Percentiles rank a stretch among this genome's conserved stretches.
Conservation (phyloP, 1,139 yeast genomes). For the Yamadazyma taylorii region DNA sequence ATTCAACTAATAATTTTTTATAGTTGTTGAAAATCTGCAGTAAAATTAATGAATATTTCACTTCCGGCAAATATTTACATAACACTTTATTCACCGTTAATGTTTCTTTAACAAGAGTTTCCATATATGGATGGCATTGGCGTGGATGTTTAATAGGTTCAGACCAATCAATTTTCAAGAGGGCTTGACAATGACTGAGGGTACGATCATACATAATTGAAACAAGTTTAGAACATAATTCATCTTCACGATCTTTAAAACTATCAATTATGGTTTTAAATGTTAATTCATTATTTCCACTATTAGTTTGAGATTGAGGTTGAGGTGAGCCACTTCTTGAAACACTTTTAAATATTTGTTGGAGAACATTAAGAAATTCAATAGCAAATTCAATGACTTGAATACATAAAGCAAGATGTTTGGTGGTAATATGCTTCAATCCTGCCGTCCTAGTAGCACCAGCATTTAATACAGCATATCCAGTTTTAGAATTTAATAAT, state of each 20-base stretch:
- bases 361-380: slow-evolving; percentile 22
- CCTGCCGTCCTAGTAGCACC: slow-evolving; percentile 80
- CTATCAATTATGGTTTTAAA: slow-evolving; percentile 30
- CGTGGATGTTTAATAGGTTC: slow-evolving; percentile 39
- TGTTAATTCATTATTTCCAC: slow-evolving; percentile 35
- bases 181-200: slow-evolving; percentile 44
- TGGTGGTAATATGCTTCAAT: slow-evolving; percentile 71
- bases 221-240: slow-evolving; percentile 64
- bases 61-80: slow-evolving; percentile 55
- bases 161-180: slow-evolving; percentile 53
- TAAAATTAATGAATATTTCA: slow-evolving; percentile 49
- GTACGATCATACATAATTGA: slow-evolving; percentile 72
- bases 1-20: slow-evolving; percentile 55
- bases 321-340: slow-evolving; percentile 4
- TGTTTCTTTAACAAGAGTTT: slow-evolving; percentile 65
- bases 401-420: slow-evolving; percentile 68
- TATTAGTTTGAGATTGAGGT: slow-evolving; percentile 2
- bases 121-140: slow-evolving; percentile 64
- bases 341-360: slow-evolving; percentile 17
- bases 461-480: slow-evolving; percentile 69
- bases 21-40: slow-evolving; percentile 62
- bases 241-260: slow-evolving; percentile 62
- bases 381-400: slow-evolving; percentile 52
- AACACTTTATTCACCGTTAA: slow-evolving; percentile 61
- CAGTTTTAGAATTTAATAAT: slow-evolving; percentile 54